Percentiles rank a stretch among this genome's conserved stretches.
These are phyloP conservation scores for Globisporangium viniferum DNA, from an alignment of 352 stramenopile genomes.

Conservation along the genomic window DNA sequence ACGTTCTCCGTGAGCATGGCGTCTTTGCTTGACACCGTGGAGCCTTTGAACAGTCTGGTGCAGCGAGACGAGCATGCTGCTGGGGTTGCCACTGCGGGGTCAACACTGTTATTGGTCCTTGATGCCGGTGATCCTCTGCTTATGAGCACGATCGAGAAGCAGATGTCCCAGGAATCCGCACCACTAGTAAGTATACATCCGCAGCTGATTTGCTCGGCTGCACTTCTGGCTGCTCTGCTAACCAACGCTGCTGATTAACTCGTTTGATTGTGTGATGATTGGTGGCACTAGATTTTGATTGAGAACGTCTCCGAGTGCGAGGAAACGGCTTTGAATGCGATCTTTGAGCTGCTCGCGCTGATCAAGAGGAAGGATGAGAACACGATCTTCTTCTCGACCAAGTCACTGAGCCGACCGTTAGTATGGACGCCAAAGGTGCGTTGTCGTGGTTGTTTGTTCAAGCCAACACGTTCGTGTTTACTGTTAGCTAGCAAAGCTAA, in stretches of 20 bases:
- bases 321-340: conserved; percentile 29
- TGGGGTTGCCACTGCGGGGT: not conserved
- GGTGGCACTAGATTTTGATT: conserved; percentile 35
- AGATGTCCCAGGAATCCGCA: conserved; percentile 28
- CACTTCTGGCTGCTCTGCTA: not conserved
- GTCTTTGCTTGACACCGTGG: not conserved
- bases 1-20: conserved; percentile 2
- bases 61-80: conserved; percentile 14
- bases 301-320: conserved; percentile 46
- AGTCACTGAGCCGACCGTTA: conserved; percentile 26
- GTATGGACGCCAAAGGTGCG: conserved; percentile 50
- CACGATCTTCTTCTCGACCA: conserved; percentile 40
- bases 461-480: not conserved
- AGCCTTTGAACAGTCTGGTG: not conserved
- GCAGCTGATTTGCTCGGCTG: not conserved
- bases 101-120: conserved; percentile 23
- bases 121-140: conserved; percentile 45
- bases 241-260: not conserved
- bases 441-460: not conserved
- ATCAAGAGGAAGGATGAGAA: conserved; percentile 38
- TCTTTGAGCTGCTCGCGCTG: conserved; percentile 36
- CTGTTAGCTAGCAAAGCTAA: not conserved
- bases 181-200: conserved; percentile 18
- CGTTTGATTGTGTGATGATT: not conserved
- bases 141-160: conserved; percentile 38